Base-by-base conservation (phyloP, 441 rosid genomes). In the Populus hybrid region DNA sequence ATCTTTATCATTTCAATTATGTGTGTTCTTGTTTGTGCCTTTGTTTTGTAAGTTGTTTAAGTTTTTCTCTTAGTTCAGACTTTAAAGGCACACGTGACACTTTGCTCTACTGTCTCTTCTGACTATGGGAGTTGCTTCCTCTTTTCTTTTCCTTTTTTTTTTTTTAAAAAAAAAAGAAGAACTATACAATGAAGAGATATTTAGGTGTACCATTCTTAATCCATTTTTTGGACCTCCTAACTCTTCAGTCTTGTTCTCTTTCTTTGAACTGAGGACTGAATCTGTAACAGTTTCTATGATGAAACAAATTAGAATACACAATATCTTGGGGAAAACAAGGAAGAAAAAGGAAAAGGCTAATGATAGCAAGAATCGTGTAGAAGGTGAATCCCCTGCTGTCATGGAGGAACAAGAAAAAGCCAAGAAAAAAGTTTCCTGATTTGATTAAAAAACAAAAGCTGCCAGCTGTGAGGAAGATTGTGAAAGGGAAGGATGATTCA, bases 391-490 rank as follows among this genome's bases (percentile, higher is more conserved):
- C 59, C 84, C 74, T 88, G 81, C 73, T 70, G 76, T 78, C 75
- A 32, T 75, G 73, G 83, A 74, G 78, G 91, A 87, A 69, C 88
- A 90, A 79, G 91, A 86, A 72, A 87, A 80, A 77, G n/a, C 64
- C 87, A 76, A 93, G 94, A 76, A 90, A 86, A 88, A 93, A 78
- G 81, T 98, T 94, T 74, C 84, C 81, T 70, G 80, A 84, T 42
- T 82, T 96, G 86, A 88, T 94, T 80, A 91, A 92, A 85, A 91
- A 89, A 81, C 91, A 94, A 77, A 94, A 91, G 88, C 78, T 91
- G 79, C 83, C 89, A 69, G 92, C 95, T 71, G 94, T 90, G 46
- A 91, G 91, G 88, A 82, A 86, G 80, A 88, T 92, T 71, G 89
- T 96, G 86, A 86, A 86, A 79, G 87, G 83, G 42, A 88, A 91